These are phyloP conservation scores for Penicillium sp. DNA, from an alignment of 2,329 filamentous ascomycete genomes.

Conservation along the genomic window DNA sequence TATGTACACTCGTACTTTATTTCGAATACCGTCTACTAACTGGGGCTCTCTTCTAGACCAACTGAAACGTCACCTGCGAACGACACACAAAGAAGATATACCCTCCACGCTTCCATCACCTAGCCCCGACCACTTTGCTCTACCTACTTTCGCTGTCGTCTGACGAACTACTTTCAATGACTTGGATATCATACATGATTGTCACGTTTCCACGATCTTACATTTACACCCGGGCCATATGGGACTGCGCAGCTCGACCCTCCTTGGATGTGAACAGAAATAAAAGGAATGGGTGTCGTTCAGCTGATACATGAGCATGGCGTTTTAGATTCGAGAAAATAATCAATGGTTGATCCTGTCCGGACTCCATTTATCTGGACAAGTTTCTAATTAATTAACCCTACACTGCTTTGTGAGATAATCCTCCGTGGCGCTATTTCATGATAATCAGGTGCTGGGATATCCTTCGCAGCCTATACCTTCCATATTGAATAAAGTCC, in stretches of 20 bases:
- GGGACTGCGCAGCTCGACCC: slow-evolving; percentile 5
- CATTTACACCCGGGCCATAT: slow-evolving; percentile 1
- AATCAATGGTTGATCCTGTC: neutral
- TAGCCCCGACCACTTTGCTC: slow-evolving; percentile 24
- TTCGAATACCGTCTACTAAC: neutral
- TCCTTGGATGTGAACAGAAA: neutral
- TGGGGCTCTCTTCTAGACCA: slow-evolving; percentile 31
- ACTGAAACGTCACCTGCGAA: slow-evolving; percentile 43
- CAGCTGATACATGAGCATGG: neutral
- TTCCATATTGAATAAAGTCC: neutral
- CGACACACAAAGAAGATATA: slow-evolving; percentile 37
- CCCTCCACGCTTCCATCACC: slow-evolving; percentile 25
- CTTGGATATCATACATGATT: slow-evolving; percentile 6
- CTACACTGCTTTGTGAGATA: neutral
- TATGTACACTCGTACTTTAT: slow-evolving; percentile 20
- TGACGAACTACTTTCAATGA: slow-evolving; percentile 9
- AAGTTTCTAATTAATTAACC: neutral
- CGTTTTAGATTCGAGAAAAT: neutral
- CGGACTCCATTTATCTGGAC: slow-evolving; percentile 5
- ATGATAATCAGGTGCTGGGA: neutral
- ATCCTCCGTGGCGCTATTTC: neutral
- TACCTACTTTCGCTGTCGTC: slow-evolving; percentile 19
- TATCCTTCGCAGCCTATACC: neutral
- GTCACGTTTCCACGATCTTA: slow-evolving; percentile 9
- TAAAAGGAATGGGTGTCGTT: neutral